Percentiles rank a stretch among this genome's conserved stretches.
Evolutionary conservation across 140 eudicot genomes (phyloP).

Genomic region (Cichorium intybus): DNA sequence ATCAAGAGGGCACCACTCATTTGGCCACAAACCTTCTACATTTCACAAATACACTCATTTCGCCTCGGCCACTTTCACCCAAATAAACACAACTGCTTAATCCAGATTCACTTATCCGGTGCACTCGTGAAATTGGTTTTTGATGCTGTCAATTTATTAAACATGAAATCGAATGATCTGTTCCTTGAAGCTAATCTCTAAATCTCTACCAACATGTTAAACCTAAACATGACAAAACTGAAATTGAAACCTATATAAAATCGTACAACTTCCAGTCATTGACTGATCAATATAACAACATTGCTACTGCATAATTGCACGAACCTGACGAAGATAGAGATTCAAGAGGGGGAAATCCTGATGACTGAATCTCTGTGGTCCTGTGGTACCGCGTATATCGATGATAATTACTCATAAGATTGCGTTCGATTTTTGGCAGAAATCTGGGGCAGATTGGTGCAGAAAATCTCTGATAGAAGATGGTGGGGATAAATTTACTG

Average conservation of each 20-base stretch:
- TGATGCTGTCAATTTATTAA: no score
- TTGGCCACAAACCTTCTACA: slow-evolving; percentile 24
- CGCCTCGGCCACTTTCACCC: no score
- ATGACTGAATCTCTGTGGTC: not conserved
- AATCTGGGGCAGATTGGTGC: slow-evolving; percentile 2
- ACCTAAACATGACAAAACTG: not conserved
- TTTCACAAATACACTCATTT: slow-evolving; percentile 27
- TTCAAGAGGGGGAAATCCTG: not conserved
- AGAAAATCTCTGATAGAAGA: slow-evolving; percentile 11
- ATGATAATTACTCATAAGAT: slow-evolving; percentile 22
- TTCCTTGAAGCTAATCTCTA: not conserved
- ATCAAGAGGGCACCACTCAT: slow-evolving; percentile 28
- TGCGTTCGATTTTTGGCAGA: slow-evolving; percentile 8
- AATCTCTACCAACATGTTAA: not conserved
- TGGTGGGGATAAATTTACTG: not conserved
- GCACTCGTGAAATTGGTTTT: no score
- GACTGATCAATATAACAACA: not conserved
- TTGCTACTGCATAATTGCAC: not conserved
- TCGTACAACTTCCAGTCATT: not conserved
- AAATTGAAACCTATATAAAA: not conserved
- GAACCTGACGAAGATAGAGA: slow-evolving; percentile 13
- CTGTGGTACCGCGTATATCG: not conserved
- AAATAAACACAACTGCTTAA: no score
- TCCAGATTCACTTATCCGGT: no score
- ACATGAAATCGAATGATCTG: not conserved